Conservation (phyloP, 2,329 filamentous ascomycete genomes). For the Akanthomyces lecanii region DNA sequence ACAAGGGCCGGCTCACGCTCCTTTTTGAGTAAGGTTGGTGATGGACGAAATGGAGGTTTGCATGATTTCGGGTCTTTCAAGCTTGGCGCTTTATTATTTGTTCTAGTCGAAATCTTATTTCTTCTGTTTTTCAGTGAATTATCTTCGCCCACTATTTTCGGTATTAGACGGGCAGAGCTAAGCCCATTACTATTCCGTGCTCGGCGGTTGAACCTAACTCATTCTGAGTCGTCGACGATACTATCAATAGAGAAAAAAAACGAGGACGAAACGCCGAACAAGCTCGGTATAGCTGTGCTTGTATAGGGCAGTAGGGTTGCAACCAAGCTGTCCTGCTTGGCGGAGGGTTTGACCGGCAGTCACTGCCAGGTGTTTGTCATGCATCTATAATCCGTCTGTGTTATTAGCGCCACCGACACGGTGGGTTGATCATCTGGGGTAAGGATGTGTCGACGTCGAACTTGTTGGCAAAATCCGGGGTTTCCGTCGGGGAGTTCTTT, state of each 20-base stretch:
- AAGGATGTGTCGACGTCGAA: neutral
- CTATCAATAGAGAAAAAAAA: no score
- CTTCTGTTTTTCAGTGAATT: neutral
- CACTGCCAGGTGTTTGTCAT: neutral
- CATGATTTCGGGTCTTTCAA: neutral
- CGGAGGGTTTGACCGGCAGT: neutral
- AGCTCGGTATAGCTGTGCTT: neutral
- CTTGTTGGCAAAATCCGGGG: neutral
- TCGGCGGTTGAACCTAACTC: no score
- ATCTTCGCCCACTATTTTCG: no score
- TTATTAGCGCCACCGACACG: neutral
- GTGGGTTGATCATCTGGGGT: neutral
- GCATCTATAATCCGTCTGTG: neutral
- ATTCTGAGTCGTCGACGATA: no score
- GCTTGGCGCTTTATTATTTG: neutral
- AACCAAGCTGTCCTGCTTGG: no score
- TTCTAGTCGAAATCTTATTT: neutral
- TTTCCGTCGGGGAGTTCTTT: slow-evolving; percentile 1
- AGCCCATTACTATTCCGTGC: no score
- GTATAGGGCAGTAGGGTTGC: neutral
- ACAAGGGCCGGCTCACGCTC: slow-evolving; percentile 1
- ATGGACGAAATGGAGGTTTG: neutral
- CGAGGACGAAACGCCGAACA: no score
- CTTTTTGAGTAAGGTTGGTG: slow-evolving; percentile 1
- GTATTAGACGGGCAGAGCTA: no score